phyloP scores from a whole-genome alignment of 2,329 filamentous ascomycete species.

The Colletotrichum neosansevieriae region DNA sequence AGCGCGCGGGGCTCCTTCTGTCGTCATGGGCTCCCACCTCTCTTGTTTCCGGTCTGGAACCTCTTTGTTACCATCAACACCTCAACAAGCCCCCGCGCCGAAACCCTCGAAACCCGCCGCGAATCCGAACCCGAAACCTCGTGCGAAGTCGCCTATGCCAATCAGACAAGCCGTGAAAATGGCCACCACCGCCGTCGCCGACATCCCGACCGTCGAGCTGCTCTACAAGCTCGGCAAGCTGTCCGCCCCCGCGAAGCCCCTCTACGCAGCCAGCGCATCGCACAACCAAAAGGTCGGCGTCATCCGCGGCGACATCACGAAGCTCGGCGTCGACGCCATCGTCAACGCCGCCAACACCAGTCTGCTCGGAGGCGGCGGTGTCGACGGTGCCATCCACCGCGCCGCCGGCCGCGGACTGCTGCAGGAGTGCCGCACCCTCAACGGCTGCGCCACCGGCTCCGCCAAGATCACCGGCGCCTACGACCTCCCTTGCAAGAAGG shows the following conservation, averaged over 20 bases:
- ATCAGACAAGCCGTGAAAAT: conserved; percentile 46
- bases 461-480: conserved; percentile 88
- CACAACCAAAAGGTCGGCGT: conserved; percentile 78
- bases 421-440: conserved; percentile 77
- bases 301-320: conserved; percentile 84
- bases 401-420: conserved; percentile 79
- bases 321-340: conserved; percentile 81
- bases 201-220: conserved; percentile 72
- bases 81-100: not conserved
- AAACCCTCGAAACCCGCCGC: not conserved
- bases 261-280: conserved; percentile 55
- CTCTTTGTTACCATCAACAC: conserved; percentile 14
- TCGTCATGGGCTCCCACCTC: conserved; percentile 33
- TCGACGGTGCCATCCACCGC: conserved; percentile 87
- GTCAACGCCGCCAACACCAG: conserved; percentile 91
- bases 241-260: conserved; percentile 42
- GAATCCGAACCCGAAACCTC: not conserved
- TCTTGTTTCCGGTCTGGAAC: conserved; percentile 6
- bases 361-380: conserved; percentile 89
- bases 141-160: conserved; percentile 18
- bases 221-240: conserved; percentile 74
- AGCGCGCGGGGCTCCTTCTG: conserved; percentile 24
- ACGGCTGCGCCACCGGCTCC: conserved; percentile 80
- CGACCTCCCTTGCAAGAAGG: conserved; percentile 77
- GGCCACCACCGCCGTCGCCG: conserved; percentile 57